Conservation (phyloP, 1,284 basidiomycete species). For the Schizopora paradoxa region DNA sequence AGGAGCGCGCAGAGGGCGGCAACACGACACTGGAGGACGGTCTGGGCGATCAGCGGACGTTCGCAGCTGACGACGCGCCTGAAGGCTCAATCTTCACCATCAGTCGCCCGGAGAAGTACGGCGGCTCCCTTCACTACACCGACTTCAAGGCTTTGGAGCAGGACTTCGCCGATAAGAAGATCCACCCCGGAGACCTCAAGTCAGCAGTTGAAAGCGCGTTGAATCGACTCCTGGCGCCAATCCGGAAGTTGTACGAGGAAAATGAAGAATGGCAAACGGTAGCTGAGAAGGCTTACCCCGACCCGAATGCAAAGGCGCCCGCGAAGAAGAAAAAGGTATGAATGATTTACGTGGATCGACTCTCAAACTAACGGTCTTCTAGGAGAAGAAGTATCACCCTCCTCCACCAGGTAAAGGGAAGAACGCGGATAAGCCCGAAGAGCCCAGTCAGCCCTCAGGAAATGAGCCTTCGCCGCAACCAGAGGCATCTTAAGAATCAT, state of each 20-base stretch:
- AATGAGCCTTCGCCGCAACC: too few species aligned
- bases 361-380: slow-evolving; percentile 1
- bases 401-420: slow-evolving; percentile 73
- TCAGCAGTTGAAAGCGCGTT: slow-evolving; percentile 75
- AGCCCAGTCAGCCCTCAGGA: too few species aligned
- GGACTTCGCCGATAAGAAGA: slow-evolving; percentile 72
- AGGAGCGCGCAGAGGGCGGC: slow-evolving; percentile 32
- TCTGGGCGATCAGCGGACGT: slow-evolving; percentile 49
- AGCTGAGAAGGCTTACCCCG: slow-evolving; percentile 82
- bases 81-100: slow-evolving; percentile 83
- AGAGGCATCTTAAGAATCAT: too few species aligned
- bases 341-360: slow-evolving; percentile 2
- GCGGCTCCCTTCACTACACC: slow-evolving; percentile 77
- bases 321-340: slow-evolving; percentile 59
- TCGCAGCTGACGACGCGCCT: slow-evolving; percentile 65
- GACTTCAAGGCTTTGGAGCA: slow-evolving; percentile 64
- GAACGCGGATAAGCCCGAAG: slow-evolving; percentile 34
- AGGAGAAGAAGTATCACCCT: slow-evolving; percentile 75
- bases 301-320: slow-evolving; percentile 57
- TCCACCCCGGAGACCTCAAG: slow-evolving; percentile 94
- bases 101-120: slow-evolving; percentile 72
- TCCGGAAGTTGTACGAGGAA: slow-evolving; percentile 71
- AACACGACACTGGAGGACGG: slow-evolving; percentile 37
- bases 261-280: slow-evolving; percentile 80
- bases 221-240: slow-evolving; percentile 74